Conservation (phyloP, 768 basidiomycete species). For the Multifurca ochricompacta region DNA sequence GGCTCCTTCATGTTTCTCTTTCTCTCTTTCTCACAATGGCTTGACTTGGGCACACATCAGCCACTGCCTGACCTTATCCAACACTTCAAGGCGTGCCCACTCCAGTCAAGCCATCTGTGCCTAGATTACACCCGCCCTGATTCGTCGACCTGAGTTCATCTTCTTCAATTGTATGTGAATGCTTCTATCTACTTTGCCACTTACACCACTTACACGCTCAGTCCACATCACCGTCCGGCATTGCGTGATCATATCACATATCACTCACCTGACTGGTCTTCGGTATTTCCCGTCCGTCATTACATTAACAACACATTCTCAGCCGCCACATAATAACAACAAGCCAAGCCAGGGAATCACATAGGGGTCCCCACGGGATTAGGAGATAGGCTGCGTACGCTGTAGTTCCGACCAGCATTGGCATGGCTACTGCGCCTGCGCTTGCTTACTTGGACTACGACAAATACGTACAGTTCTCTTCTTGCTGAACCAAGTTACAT, state of each 20-base stretch:
- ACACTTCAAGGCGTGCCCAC: neutral
- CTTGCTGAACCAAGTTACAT: no score
- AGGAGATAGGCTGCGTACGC: neutral
- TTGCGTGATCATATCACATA: neutral
- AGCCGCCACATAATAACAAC: neutral
- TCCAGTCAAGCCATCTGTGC: neutral
- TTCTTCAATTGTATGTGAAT: neutral
- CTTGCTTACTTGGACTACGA: no score
- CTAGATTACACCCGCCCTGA: neutral
- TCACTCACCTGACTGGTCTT: conserved; percentile 7
- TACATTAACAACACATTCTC: neutral
- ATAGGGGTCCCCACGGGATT: neutral
- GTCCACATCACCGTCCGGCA: neutral
- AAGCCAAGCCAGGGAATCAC: neutral
- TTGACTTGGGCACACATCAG: neutral
- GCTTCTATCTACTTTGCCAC: neutral
- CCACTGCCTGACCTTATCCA: neutral
- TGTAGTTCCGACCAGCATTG: neutral
- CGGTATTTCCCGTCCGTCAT: neutral
- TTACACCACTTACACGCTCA: neutral
- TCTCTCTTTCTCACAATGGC: neutral
- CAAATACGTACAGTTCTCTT: no score
- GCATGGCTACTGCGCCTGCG: no score
- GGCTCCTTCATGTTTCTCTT: neutral
- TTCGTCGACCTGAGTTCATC: neutral